Base-by-base conservation (phyloP, 2,329 filamentous ascomycete species). In the Aureobasidium sp. region DNA sequence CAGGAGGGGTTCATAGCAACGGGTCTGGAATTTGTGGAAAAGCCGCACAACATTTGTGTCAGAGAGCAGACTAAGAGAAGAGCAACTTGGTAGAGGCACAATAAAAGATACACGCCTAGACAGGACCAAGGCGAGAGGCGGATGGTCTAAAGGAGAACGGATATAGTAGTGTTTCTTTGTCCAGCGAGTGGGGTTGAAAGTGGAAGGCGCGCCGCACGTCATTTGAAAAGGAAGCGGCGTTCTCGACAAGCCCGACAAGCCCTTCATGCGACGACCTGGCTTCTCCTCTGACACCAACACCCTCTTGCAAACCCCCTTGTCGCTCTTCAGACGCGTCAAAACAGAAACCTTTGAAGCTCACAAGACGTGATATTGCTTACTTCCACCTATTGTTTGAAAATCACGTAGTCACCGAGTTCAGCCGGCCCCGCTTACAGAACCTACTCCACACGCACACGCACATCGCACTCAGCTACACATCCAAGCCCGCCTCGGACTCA, bases 381-480 rank as follows among this genome's bases (percentile, higher is more conserved):
- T 32, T 14, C 25, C 36, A 29, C 49, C 53, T 59, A 59, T 59
- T 59, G 16, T 21, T 59, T 11, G 29, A 10, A 8, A 32, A 47
- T 8, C 32, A 59, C 54, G 44, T 25, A 59, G 21, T 34, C 11
- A 21, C 14, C 9, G 54, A 39, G 2, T 27, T 59, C 30, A 14
- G 30, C 54, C 44, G 54, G 36, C 54, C 54, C 54, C 54, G 54
- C 54, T 59, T 59, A 57, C 53, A 29, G 44, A 42, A 48, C 41
- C 54, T 37, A 47, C 30, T 39, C 29, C 42, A 58, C 54, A 47
- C 42, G 16, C 44, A 27, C 27, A 27, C 44, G 41, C 54, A 59
- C 54, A 32, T 48, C 42, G 27, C 54, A 36, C 42, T 58, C 54
- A 47, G 41, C 54, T 59, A n/a, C 30, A 3, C 53, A 59, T 47